phyloP scores from a whole-genome alignment of 2,329 filamentous ascomycete genomes.

The Pseudopithomyces chartarum region DNA sequence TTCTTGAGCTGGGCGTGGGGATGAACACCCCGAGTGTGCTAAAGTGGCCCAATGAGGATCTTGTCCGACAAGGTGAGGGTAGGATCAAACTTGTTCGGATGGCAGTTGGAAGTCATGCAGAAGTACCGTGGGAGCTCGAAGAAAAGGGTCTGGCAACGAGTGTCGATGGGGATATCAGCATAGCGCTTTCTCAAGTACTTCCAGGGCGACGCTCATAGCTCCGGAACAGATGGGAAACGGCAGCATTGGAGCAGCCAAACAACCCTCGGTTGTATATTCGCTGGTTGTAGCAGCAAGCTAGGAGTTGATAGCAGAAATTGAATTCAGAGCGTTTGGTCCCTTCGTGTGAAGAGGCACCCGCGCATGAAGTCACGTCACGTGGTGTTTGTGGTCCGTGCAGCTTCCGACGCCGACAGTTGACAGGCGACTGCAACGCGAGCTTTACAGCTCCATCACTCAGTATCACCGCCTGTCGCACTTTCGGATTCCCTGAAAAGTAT shows the following conservation, averaged over 20 bases:
- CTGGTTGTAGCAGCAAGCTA: too few relatives aligned
- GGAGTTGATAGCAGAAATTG: too few relatives aligned
- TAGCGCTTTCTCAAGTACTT: constrained; percentile 8
- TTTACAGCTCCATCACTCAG: constrained; percentile 1
- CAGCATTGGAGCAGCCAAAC: neutral
- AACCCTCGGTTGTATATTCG: too few relatives aligned
- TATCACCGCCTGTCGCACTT: neutral
- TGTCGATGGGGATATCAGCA: constrained; percentile 22
- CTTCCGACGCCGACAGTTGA: constrained; percentile 4
- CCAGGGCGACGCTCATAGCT: neutral
- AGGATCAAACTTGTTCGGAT: constrained; percentile 23
- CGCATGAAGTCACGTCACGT: constrained; percentile 2
- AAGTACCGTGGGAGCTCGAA: constrained; percentile 21
- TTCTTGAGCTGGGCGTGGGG: constrained; percentile 27
- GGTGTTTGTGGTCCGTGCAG: constrained; percentile 4
- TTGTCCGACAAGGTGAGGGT: constrained; percentile 18
- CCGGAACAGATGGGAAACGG: too few relatives aligned
- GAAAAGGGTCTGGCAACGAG: constrained; percentile 18
- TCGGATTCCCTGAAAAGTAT: neutral
- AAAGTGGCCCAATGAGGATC: constrained; percentile 28
- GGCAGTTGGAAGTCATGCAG: constrained; percentile 16
- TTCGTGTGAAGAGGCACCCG: too few relatives aligned
- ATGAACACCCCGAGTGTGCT: constrained; percentile 31
- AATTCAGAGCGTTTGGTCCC: too few relatives aligned
- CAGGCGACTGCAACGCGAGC: constrained; percentile 3